phyloP scores from a whole-genome alignment of 2,329 filamentous ascomycete genomes.

The Penicillium sp. region DNA sequence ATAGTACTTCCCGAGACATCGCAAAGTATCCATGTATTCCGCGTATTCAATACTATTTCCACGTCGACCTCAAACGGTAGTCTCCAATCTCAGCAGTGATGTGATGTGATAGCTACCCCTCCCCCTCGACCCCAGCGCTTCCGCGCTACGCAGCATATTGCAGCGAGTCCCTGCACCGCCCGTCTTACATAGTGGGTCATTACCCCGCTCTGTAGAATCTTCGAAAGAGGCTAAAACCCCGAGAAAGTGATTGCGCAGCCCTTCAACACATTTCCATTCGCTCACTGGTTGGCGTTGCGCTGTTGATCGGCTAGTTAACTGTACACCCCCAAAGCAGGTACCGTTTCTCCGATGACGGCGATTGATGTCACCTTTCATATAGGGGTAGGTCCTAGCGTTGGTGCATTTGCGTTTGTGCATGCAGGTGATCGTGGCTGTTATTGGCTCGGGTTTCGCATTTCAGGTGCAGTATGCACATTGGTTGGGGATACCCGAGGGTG shows the following conservation, averaged over 20 bases:
- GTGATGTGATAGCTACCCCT: slow-evolving; percentile 13
- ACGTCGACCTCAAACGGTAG: background rate
- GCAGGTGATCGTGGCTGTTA: background rate
- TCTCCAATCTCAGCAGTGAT: background rate
- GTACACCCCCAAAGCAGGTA: background rate
- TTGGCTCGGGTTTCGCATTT: background rate
- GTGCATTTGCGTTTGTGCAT: background rate
- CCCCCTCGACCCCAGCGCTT: background rate
- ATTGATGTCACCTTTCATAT: slow-evolving; percentile 6
- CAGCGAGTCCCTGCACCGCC: background rate
- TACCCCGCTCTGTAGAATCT: slow-evolving; percentile 1
- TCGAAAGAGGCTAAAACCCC: background rate
- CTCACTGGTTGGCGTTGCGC: background rate
- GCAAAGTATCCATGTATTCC: background rate
- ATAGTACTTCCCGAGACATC: background rate
- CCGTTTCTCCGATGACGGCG: background rate
- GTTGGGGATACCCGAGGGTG: slow-evolving; percentile 1
- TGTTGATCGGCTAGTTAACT: background rate
- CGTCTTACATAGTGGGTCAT: slow-evolving; percentile 4
- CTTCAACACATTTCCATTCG: background rate
- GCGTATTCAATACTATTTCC: slow-evolving; percentile 7
- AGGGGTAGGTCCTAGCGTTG: background rate
- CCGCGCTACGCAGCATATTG: background rate
- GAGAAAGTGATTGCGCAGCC: background rate
- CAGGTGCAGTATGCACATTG: slow-evolving; percentile 3